Percentiles rank a stretch among this genome's conserved stretches.
Evolutionary conservation across 2,329 filamentous ascomycete species (phyloP).

Genomic region (Nemania sp.): DNA sequence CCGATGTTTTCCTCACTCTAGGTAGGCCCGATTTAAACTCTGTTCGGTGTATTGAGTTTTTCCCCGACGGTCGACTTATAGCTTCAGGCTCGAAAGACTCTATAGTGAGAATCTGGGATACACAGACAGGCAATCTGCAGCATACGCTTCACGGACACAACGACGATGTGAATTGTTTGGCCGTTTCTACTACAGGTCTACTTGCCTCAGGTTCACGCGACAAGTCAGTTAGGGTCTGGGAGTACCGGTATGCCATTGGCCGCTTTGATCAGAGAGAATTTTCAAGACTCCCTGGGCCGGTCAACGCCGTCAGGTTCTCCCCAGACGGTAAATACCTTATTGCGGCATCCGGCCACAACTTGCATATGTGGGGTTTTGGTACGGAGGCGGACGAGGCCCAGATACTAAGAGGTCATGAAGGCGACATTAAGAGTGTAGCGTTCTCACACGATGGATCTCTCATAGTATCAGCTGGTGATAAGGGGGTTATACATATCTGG

Average conservation of each 20-base stretch:
- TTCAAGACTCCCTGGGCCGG: not conserved
- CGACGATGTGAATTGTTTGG: not conserved
- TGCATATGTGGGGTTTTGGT: not conserved
- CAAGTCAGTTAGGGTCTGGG: not conserved
- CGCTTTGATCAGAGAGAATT: not conserved
- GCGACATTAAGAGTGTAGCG: not conserved
- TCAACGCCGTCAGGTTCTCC: not conserved
- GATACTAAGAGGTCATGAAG: not conserved
- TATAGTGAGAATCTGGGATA: not conserved
- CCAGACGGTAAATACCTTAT: not conserved
- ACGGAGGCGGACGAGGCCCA: not conserved
- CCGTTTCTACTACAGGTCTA: not conserved
- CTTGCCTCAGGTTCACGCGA: not conserved
- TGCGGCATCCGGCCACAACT: not conserved
- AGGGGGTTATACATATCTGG: not conserved
- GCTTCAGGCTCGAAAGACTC: not conserved
- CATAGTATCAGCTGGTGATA: not conserved
- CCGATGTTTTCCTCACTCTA: not conserved
- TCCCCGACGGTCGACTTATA: not conserved
- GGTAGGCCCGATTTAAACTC: not conserved
- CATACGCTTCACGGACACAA: not conserved
- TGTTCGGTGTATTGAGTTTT: not conserved
- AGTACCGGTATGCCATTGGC: not conserved
- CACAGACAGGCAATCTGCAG: not conserved
- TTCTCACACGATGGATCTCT: slow-evolving; percentile 1